Evolutionary conservation across 805 yeast genomes (phyloP).

Genomic region (Starmerella davenportii): DNA sequence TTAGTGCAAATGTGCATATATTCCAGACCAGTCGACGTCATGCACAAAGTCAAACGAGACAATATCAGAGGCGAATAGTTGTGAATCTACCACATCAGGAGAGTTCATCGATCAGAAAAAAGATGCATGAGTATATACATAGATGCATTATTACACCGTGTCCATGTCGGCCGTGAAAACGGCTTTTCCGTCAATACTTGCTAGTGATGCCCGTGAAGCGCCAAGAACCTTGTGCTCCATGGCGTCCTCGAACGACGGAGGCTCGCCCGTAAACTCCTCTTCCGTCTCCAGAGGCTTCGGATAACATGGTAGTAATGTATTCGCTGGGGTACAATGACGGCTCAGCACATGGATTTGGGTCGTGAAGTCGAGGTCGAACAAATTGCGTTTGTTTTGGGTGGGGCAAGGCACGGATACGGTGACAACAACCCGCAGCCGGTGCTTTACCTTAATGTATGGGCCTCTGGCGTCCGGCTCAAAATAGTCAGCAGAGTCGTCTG

Average conservation of each 20-base stretch:
- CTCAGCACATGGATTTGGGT: constrained; percentile 17
- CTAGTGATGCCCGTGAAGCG: constrained; percentile 1
- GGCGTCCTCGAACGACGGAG: constrained; percentile 19
- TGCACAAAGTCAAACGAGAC: too few species aligned
- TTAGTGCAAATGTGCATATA: too few species aligned
- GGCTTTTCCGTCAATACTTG: too few species aligned
- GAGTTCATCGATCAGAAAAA: too few species aligned
- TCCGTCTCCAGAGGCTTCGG: constrained; percentile 2
- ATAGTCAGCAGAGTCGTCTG: constrained; percentile 1
- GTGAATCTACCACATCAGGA: too few species aligned
- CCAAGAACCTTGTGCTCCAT: constrained; percentile 16
- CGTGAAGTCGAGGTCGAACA: constrained; percentile 18
- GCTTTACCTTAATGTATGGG: constrained; percentile 15
- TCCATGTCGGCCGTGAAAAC: too few species aligned
- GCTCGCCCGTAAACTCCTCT: constrained; percentile 7
- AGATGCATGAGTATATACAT: too few species aligned
- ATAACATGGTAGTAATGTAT: constrained; percentile 20
- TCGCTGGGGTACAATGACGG: constrained; percentile 19
- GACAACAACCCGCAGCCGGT: constrained; percentile 15
- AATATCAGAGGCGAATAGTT: too few species aligned
- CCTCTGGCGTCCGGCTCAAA: constrained; percentile 17
- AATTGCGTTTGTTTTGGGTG: constrained; percentile 8
- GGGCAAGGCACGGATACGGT: constrained; percentile 14
- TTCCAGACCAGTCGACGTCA: too few species aligned
- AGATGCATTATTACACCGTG: too few species aligned